A percentile compares a stretch with the other conserved stretches of the same genome.
These are phyloP conservation scores for Neurospora cerealis DNA, from an alignment of 495 filamentous ascomycete genomes.

Conservation along the genomic window DNA sequence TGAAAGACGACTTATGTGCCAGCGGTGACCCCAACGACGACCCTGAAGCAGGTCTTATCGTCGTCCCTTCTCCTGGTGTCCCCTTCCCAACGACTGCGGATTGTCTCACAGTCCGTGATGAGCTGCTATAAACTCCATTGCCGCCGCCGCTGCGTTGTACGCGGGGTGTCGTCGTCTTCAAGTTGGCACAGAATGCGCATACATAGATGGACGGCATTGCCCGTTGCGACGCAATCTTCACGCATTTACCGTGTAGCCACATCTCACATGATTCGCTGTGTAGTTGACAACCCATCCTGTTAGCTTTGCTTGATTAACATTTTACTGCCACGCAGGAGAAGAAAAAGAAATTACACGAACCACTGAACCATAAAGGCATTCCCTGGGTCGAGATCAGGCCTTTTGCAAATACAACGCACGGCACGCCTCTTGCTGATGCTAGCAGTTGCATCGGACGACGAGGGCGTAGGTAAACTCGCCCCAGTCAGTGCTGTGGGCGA, in stretches of 20 bases:
- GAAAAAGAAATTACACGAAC: constrained; percentile 32
- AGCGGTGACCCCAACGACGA: constrained; percentile 37
- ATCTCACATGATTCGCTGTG: constrained; percentile 74
- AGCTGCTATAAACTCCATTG: background rate
- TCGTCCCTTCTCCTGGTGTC: background rate
- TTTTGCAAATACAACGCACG: constrained; percentile 67
- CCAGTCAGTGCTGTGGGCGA: constrained; percentile 65
- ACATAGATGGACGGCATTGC: constrained; percentile 65
- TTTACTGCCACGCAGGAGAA: background rate
- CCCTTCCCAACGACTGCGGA: background rate
- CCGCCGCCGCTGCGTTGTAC: constrained; percentile 8
- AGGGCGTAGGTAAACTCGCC: constrained; percentile 55
- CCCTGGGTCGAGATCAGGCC: constrained; percentile 31
- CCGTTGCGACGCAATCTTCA: constrained; percentile 53
- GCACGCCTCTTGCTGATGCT: constrained; percentile 29
- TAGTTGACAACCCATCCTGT: background rate
- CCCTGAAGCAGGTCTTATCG: background rate
- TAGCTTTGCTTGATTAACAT: constrained; percentile 3
- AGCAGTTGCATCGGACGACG: constrained; percentile 35
- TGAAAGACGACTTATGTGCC: constrained; percentile 54
- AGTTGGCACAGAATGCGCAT: constrained; percentile 66
- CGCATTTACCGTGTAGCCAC: constrained; percentile 73
- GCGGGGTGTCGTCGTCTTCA: background rate
- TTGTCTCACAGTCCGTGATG: background rate
- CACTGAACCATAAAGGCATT: constrained; percentile 78